Conservation (phyloP, 2,329 filamentous ascomycete genomes). For the Stromatinia cepivora region DNA sequence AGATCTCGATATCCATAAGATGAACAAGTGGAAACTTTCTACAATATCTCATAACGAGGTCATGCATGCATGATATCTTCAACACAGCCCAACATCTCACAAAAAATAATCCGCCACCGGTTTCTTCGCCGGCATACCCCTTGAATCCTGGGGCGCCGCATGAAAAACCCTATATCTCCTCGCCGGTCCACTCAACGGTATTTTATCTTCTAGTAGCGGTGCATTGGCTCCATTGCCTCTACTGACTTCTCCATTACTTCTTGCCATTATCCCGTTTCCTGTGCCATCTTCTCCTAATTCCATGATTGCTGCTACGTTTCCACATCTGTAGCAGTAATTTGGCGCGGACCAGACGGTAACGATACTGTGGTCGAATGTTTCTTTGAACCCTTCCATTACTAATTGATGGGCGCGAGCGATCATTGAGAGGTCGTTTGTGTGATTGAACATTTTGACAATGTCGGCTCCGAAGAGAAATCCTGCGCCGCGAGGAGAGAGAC, state of each 20-base stretch:
- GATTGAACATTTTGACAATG: constrained; percentile 95
- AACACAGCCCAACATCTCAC: constrained; percentile 38
- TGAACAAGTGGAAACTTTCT: too few relatives aligned
- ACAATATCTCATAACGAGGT: too few relatives aligned
- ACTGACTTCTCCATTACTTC: constrained; percentile 49
- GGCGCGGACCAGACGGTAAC: constrained; percentile 99
- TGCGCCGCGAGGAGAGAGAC: constrained; percentile 72
- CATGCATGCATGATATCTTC: too few relatives aligned
- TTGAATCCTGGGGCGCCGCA: constrained; percentile 89
- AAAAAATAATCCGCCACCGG: constrained; percentile 97
- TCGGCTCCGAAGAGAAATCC: constrained; percentile 95
- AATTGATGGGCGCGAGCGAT: constrained; percentile 95
- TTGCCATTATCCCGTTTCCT: constrained; percentile 54
- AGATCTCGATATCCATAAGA: too few relatives aligned
- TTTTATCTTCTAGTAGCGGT: constrained; percentile 50
- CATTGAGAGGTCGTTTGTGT: constrained; percentile 86
- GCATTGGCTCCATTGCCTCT: constrained; percentile 54
- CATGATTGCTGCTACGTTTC: constrained; percentile 92
- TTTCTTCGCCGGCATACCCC: constrained; percentile 99
- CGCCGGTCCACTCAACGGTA: constrained; percentile 69
- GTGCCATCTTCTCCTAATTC: constrained; percentile 87
- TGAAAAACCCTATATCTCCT: constrained; percentile 94
- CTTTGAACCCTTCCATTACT: constrained; percentile 99
- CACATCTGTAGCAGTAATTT: constrained; percentile 91
- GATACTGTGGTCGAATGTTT: constrained; percentile 95